A percentile compares a stretch with the other conserved stretches of the same genome.
Conservation (phyloP, 2,329 filamentous ascomycete species). For the Chlorencoelia australis region DNA sequence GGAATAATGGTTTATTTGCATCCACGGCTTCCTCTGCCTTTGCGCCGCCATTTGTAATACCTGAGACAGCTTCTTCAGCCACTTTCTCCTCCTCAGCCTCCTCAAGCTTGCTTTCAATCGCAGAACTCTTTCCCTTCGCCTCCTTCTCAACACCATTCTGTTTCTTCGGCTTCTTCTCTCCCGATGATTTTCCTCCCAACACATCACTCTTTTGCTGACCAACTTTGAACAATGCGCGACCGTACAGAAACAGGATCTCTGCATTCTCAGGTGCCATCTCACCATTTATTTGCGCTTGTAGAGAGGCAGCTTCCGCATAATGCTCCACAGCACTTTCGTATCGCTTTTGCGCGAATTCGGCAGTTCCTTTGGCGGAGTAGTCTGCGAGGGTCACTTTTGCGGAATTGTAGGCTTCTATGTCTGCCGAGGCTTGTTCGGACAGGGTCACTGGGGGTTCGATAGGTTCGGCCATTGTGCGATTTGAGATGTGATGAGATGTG, state of each 20-base stretch:
- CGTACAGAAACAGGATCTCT: conserved; percentile 89
- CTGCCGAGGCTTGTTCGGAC: conserved; percentile 15
- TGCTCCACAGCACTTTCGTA: conserved; percentile 78
- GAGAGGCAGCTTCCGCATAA: conserved; percentile 78
- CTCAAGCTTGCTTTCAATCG: conserved; percentile 10
- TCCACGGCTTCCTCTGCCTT: conserved; percentile 31
- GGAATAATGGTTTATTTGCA: conserved; percentile 69
- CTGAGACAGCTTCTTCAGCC: conserved; percentile 37
- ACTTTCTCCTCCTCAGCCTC: conserved; percentile 31
- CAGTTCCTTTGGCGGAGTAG: conserved; percentile 66
- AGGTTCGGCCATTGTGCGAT: conserved; percentile 21
- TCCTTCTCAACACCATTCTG: conserved; percentile 34
- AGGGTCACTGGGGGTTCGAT: conserved; percentile 18
- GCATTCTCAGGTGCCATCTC: conserved; percentile 87
- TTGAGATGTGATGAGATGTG: no score
- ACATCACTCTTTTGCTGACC: conserved; percentile 93
- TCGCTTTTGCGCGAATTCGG: conserved; percentile 82
- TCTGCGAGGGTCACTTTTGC: conserved; percentile 60
- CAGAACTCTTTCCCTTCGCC: conserved; percentile 10
- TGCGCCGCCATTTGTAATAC: conserved; percentile 23
- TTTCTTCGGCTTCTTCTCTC: conserved; percentile 39
- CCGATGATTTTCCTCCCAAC: conserved; percentile 67
- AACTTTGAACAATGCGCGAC: conserved; percentile 85
- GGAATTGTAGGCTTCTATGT: conserved; percentile 23
- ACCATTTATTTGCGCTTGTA: conserved; percentile 85